These are phyloP conservation scores for Omphalotus guepiniiformis DNA, from an alignment of 768 basidiomycete species.

Conservation along the genomic window DNA sequence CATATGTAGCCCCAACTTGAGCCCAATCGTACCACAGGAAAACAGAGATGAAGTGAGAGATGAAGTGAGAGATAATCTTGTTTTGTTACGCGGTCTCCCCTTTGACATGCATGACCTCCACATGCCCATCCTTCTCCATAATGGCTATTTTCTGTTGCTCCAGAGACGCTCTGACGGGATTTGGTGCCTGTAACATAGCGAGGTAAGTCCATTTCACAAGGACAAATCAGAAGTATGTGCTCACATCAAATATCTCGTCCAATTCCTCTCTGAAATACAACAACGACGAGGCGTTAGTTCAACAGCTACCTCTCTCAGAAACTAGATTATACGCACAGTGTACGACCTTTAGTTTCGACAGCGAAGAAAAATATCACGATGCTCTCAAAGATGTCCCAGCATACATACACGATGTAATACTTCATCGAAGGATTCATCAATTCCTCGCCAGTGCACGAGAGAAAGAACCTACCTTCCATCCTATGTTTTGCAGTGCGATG, in stretches of 20 bases:
- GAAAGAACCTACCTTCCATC: conserved; percentile 21
- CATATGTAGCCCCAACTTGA: too few relatives aligned
- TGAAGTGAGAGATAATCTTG: too few relatives aligned
- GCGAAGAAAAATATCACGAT: conserved; percentile 18
- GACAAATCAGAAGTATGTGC: background rate
- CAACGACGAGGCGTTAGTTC: background rate
- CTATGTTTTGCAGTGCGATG: conserved; percentile 35
- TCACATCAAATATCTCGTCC: conserved; percentile 17
- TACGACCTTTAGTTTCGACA: conserved; percentile 20
- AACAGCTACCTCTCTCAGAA: too few relatives aligned
- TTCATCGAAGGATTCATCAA: background rate
- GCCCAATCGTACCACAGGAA: too few relatives aligned
- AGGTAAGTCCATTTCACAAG: background rate
- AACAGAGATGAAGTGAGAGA: too few relatives aligned
- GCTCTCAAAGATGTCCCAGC: conserved; percentile 19
- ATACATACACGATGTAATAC: conserved; percentile 19
- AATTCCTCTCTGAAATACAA: conserved; percentile 18
- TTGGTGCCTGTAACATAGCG: conserved; percentile 25
- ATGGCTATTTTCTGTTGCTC: conserved; percentile 35
- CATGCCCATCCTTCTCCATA: conserved; percentile 28
- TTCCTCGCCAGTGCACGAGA: background rate
- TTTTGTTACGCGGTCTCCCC: too few relatives aligned
- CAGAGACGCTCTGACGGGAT: conserved; percentile 38
- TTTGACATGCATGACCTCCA: conserved; percentile 17
- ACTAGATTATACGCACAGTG: conserved; percentile 15